These are phyloP conservation scores for Mortierella sp. DNA, from an alignment of 371 early-diverging fungal genomes.

Conservation along the genomic window DNA sequence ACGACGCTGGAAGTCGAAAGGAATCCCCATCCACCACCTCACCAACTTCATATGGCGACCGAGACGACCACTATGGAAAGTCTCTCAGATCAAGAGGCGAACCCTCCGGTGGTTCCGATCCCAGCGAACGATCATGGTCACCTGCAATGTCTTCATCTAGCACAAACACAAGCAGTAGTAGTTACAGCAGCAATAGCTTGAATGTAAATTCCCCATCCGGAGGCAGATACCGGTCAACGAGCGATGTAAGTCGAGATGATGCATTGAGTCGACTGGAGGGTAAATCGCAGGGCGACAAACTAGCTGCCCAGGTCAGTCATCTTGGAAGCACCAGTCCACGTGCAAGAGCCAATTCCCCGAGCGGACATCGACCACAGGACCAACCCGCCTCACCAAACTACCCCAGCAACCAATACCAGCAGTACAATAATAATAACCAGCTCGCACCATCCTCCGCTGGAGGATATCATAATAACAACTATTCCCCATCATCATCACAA, in stretches of 20 bases:
- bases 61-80: conserved; percentile 37
- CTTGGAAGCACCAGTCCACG: conserved; percentile 48
- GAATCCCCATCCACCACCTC: conserved; percentile 19
- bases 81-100: conserved; percentile 34
- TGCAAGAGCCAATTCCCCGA: conserved; percentile 38
- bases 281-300: conserved; percentile 32
- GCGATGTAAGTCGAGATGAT: conserved; percentile 51
- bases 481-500: conserved; percentile 16
- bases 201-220: background rate
- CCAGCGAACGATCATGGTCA: conserved; percentile 22
- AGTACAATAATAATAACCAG: conserved; percentile 10
- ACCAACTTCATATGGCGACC: conserved; percentile 23
- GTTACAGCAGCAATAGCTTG: conserved; percentile 18
- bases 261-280: conserved; percentile 52
- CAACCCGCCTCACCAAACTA: conserved; percentile 12
- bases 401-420: conserved; percentile 2
- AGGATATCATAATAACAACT: conserved; percentile 7
- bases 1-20: conserved; percentile 1
- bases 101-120: conserved; percentile 5
- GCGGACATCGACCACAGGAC: conserved; percentile 17
- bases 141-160: conserved; percentile 13
- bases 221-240: conserved; percentile 30
- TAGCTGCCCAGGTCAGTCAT: conserved; percentile 45
- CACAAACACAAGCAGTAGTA: conserved; percentile 24
- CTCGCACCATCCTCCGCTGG: conserved; percentile 31